These are phyloP conservation scores for Plicaturopsis crispa DNA, from an alignment of 768 basidiomycete species.

Conservation along the genomic window DNA sequence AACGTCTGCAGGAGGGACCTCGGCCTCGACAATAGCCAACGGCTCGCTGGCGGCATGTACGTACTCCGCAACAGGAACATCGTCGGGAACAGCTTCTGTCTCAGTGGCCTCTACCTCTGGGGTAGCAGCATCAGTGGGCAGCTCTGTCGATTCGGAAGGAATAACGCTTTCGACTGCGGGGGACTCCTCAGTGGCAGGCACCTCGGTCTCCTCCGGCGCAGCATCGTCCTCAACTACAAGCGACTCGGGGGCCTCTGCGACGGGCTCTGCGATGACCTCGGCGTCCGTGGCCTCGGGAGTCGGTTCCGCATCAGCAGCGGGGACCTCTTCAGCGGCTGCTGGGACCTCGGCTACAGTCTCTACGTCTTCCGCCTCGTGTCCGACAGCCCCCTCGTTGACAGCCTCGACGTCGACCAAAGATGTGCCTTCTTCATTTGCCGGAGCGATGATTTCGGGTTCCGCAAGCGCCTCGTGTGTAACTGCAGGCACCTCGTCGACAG, in stretches of 20 bases:
- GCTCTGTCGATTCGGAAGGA: too few species aligned
- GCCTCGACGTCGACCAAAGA: neutral
- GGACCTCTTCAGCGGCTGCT: too few species aligned
- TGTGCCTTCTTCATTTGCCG: too few species aligned
- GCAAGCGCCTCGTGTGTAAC: neutral
- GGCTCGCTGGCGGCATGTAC: neutral
- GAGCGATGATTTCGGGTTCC: too few species aligned
- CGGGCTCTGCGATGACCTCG: neutral
- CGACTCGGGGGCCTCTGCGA: conserved; percentile 1
- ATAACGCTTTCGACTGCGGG: conserved; percentile 2
- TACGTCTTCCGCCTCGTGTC: neutral
- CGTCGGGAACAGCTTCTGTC: neutral
- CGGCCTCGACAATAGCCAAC: too few species aligned
- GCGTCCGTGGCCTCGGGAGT: too few species aligned
- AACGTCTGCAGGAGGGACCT: conserved; percentile 1
- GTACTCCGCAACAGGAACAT: neutral
- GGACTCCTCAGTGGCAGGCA: too few species aligned
- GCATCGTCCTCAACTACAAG: neutral
- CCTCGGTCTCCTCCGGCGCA: neutral
- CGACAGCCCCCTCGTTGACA: neutral
- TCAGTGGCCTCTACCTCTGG: too few species aligned
- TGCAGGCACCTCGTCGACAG: conserved; percentile 1
- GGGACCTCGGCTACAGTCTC: neutral
- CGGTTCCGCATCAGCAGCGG: too few species aligned
- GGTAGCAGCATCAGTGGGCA: too few species aligned